A percentile compares a stretch with the other conserved stretches of the same genome.
These are phyloP conservation scores for Clausena lansium DNA, from an alignment of 345 rosid species.

Conservation along the genomic window DNA sequence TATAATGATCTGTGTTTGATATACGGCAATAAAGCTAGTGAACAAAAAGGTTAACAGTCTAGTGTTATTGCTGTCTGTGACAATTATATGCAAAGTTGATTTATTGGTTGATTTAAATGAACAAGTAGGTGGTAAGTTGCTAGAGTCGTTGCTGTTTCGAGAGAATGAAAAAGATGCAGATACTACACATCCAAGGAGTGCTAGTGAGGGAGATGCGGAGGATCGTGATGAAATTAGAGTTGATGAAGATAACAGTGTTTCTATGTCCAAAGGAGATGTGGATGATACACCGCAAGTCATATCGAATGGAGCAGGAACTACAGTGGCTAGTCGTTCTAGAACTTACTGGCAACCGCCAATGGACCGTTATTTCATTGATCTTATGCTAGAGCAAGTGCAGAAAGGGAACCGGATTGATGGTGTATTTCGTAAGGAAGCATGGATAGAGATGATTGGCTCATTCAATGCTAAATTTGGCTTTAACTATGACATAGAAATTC, in stretches of 20 bases:
- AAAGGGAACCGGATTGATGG: slow-evolving; percentile 81
- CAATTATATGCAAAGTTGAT: neutral
- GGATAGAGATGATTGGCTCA: slow-evolving; percentile 66
- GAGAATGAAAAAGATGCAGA: slow-evolving; percentile 18
- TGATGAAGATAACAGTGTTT: slow-evolving; percentile 36
- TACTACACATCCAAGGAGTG: slow-evolving; percentile 8
- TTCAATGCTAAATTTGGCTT: slow-evolving; percentile 74
- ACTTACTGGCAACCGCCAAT: slow-evolving; percentile 87
- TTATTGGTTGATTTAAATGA: slow-evolving; percentile 12
- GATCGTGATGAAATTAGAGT: slow-evolving; percentile 27
- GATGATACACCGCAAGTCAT: slow-evolving; percentile 27
- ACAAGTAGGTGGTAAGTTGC: slow-evolving; percentile 27
- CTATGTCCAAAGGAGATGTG: slow-evolving; percentile 26
- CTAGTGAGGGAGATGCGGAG: slow-evolving; percentile 28
- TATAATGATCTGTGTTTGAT: slow-evolving; percentile 65
- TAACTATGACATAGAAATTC: slow-evolving; percentile 58
- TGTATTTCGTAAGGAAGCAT: slow-evolving; percentile 70
- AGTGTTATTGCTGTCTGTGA: neutral
- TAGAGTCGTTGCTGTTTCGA: slow-evolving; percentile 20
- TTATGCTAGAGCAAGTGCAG: slow-evolving; percentile 72
- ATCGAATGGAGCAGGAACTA: slow-evolving; percentile 11
- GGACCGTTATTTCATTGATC: slow-evolving; percentile 76
- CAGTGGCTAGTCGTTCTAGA: slow-evolving; percentile 41
- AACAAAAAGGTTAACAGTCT: slow-evolving; percentile 50
- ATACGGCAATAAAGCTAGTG: slow-evolving; percentile 43